phyloP scores from a whole-genome alignment of 768 basidiomycete genomes.

The Infundibulicybe gibba region DNA sequence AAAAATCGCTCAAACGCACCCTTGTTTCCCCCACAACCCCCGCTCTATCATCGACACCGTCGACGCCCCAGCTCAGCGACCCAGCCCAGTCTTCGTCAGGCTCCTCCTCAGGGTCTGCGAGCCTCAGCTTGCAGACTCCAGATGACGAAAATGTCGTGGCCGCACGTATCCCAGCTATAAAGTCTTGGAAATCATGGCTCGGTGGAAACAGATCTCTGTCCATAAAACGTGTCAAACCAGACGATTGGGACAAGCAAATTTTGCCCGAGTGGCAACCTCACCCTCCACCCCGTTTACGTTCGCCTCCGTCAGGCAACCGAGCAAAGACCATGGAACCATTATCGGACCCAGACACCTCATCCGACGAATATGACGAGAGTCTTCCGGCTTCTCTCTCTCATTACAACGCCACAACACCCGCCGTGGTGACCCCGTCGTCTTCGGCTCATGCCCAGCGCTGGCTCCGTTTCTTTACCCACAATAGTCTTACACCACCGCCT shows the following conservation, averaged over 20 bases:
- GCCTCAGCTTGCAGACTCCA: constrained; percentile 53
- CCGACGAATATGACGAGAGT: constrained; percentile 2
- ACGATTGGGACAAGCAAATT: constrained; percentile 1
- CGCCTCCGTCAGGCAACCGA: neutral
- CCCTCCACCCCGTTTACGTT: constrained; percentile 1
- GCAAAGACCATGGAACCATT: neutral
- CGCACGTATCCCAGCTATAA: constrained; percentile 32
- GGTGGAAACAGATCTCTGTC: constrained; percentile 14
- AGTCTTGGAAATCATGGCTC: constrained; percentile 58
- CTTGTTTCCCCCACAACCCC: constrained; percentile 9
- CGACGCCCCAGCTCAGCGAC: constrained; percentile 32
- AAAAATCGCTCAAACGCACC: neutral
- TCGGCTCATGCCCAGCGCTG: constrained; percentile 30
- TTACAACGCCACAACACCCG: constrained; percentile 7
- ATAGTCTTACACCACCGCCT: constrained; percentile 36
- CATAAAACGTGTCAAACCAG: too few species aligned
- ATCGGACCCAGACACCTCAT: constrained; percentile 10
- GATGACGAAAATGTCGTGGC: constrained; percentile 46
- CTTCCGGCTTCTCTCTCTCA: constrained; percentile 1
- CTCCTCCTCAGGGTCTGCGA: constrained; percentile 60
- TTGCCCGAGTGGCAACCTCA: constrained; percentile 26
- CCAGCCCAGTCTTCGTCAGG: constrained; percentile 49
- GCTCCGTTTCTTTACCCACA: constrained; percentile 40
- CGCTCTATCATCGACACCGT: constrained; percentile 16
- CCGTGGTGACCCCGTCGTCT: constrained; percentile 16